Conservation (phyloP, 768 basidiomycete genomes). For the Termitomyces sp. region DNA sequence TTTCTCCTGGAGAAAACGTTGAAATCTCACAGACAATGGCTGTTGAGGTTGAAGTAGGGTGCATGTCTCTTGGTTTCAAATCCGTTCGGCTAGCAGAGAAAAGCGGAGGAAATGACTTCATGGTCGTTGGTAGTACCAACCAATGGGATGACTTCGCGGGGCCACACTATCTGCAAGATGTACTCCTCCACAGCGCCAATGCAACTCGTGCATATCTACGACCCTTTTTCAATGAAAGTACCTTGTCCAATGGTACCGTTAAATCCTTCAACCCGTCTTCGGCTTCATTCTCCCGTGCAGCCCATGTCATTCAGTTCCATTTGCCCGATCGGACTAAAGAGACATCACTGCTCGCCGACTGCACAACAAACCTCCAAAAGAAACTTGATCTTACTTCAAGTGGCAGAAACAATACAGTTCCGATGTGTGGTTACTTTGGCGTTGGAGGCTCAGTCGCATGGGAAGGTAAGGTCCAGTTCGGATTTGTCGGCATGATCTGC, state of each 20-base stretch:
- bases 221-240: background rate
- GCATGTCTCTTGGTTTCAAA: conserved; percentile 2
- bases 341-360: background rate
- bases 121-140: background rate
- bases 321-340: background rate
- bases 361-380: background rate
- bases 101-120: background rate
- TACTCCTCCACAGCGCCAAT: background rate
- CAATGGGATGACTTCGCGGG: background rate
- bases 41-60: conserved; percentile 19
- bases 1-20: conserved; percentile 7
- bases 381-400: background rate
- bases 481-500: background rate
- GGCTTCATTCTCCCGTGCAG: background rate
- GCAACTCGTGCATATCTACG: background rate
- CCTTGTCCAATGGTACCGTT: background rate
- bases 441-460: background rate
- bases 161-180: background rate
- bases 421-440: background rate
- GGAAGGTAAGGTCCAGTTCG: background rate
- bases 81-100: background rate
- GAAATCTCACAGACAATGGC: conserved; percentile 15
- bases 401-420: background rate
- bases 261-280: background rate
- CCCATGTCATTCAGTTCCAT: background rate